Base-by-base conservation (phyloP, 176 grass and related monocot genomes). In the Triticum dicoccoides region DNA sequence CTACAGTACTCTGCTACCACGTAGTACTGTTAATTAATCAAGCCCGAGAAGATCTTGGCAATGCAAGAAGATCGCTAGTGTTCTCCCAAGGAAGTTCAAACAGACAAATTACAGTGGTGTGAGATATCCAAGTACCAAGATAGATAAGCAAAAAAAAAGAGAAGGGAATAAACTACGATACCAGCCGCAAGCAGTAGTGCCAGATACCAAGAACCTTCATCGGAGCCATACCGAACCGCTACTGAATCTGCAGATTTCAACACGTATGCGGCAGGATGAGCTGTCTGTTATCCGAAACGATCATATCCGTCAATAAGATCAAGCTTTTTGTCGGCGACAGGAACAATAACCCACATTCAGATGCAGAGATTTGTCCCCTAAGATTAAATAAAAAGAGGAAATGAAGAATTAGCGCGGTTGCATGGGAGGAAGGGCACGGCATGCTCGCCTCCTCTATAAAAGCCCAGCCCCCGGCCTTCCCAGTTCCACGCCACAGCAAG, bases 391-490 rank as follows among this genome's bases (percentile, higher is more conserved):
- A 84, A 73, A 76, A 20, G 5, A 12, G 29, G 1, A 69, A 79
- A 47, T 35, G 0, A 52, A 84, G 77, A 24, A 69, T 35, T 69
- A 81, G 69, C 81, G 76, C 13, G 38, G 30, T 81, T 88, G 82
- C 81, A 91, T 91, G 89, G 69, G 82, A 84, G 38, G 68, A 88
- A n/a, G 61, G 85, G 49, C 61, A 33, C 82, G 56, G 80, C 89
- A 81, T 56, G 82, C 10, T 78, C 65, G 33, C 86, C 64, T 91
- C 82, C 70, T 85, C 82, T 91, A 88, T 88, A 91, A 91, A 91
- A 78, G 20, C 54, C 61, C 54, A 59, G 4, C 38, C 32, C 56
- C 51, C 51, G 15, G 51, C 41, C 71, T 82, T 82, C 39, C 41
- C 64, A 73, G 54, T 45, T 82, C 65, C 88, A 77, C 68, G 87